These are phyloP conservation scores for Flaveria trinervia DNA, from an alignment of 129 eudicot species.

Conservation along the genomic window DNA sequence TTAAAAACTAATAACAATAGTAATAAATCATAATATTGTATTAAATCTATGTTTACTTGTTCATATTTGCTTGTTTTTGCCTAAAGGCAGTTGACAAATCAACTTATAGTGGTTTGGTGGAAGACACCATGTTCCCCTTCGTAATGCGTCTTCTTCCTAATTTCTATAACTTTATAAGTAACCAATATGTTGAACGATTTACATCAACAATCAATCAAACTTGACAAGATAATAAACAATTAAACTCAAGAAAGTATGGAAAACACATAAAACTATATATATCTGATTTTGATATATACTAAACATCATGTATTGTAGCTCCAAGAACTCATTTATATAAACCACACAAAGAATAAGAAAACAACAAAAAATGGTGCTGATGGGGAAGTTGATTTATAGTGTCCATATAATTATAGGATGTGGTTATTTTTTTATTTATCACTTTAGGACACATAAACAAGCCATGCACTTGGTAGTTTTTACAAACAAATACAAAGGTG, in stretches of 20 bases:
- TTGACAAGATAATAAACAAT: not conserved
- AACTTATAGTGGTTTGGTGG: conserved; percentile 1
- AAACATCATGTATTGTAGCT: not conserved
- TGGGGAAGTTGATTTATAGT: not conserved
- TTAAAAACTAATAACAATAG: not conserved
- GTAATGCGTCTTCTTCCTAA: not conserved
- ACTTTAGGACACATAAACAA: not conserved
- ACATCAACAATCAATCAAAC: conserved; percentile 15
- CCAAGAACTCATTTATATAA: not conserved
- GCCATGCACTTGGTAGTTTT: not conserved
- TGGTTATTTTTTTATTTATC: conserved; percentile 1
- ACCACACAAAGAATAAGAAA: not conserved
- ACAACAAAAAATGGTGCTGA: not conserved
- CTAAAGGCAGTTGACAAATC: not conserved
- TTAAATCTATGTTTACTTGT: not conserved
- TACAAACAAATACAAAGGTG: not conserved
- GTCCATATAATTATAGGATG: not conserved
- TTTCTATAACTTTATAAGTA: not conserved
- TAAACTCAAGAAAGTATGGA: not conserved
- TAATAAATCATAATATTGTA: not conserved
- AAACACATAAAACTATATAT: conserved; percentile 1
- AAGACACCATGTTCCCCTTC: not conserved
- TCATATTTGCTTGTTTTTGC: conserved; percentile 8
- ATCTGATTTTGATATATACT: not conserved
- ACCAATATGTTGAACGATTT: not conserved